Base-by-base conservation (phyloP, 768 basidiomycete species). In the Boletellus sp. region DNA sequence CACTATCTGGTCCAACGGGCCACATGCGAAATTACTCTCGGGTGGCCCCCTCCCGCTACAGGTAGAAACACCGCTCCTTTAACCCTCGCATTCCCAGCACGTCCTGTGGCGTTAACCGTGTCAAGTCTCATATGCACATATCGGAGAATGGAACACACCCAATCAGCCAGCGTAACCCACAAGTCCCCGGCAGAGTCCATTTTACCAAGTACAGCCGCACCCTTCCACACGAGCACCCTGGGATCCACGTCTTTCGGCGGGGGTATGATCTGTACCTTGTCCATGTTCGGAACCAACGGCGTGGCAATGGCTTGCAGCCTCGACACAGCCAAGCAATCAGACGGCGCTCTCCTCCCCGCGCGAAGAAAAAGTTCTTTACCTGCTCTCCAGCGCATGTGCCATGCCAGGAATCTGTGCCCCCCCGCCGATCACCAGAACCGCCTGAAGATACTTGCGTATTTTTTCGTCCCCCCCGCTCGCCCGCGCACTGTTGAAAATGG, bases 241-340 rank as follows among this genome's bases (percentile, higher is more conserved):
- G 91, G 92, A 68, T 98, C 94, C 38, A 97, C 81, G 52, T 93
- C 91, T 65, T 94, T 88, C 1, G 94, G 94, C 2, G 93, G 87
- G n/a, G 93, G 90, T 40, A 98, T 88, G 51, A 96, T 90, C 56
- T 87, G 83, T 7, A 95, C 87, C 59, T 87, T 89, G 62, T 89
- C 86, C 83, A 94, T 90, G 62, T 84, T 85, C 15, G 80, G 78
- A 15, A 90, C 85, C 36, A 94, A 68, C 6, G 90, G 87, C 9
- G 86, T 89, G 10, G 88, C 87, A 47, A 92, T 91, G 0, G 87
- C 90, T 62, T 90, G 87, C 38, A 91, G 61, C 59, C 88, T 44
- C 48, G 47, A 9, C 35, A 49, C 36, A 41, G 36, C 33, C 37
- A 46, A 3, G 34, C 19, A 22, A 51, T 57, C 33, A 55, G 51